Conservation (phyloP, 2,329 filamentous ascomycete genomes). For the Paecilomyces niveus region DNA sequence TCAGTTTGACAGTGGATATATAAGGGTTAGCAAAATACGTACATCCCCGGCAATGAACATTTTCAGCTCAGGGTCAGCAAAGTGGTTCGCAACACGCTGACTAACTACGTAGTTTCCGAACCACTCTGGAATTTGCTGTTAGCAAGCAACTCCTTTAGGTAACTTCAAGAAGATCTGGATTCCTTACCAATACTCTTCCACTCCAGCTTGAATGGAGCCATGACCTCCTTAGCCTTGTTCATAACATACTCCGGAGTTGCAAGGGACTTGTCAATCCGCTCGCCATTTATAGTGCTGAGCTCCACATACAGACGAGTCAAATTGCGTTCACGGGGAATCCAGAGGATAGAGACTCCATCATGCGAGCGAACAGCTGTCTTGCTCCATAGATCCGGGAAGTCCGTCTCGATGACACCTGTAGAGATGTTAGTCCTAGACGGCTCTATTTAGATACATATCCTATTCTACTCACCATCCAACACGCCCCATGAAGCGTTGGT, state of each 20-base stretch:
- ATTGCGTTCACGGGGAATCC: conserved; percentile 65
- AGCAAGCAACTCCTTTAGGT: background rate
- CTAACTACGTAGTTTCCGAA: conserved; percentile 46
- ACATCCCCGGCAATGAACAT: conserved; percentile 47
- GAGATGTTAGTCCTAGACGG: background rate
- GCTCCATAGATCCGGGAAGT: conserved; percentile 70
- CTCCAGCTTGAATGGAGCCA: conserved; percentile 38
- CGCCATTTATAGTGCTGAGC: conserved; percentile 18
- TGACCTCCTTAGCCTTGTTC: conserved; percentile 39
- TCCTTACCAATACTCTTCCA: conserved; percentile 35
- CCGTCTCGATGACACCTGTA: conserved; percentile 49
- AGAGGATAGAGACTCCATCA: conserved; percentile 61
- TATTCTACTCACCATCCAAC: conserved; percentile 53
- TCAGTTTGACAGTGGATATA: background rate
- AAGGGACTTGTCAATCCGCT: conserved; percentile 22
- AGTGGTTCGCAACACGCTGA: conserved; percentile 41
- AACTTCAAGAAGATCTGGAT: background rate
- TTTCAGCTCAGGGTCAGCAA: conserved; percentile 33
- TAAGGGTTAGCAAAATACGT: conserved; percentile 3
- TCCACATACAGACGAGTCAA: conserved; percentile 58
- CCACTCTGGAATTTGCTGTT: conserved; percentile 31
- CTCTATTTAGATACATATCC: background rate
- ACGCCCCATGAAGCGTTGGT: conserved; percentile 63
- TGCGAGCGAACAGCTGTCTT: conserved; percentile 65
- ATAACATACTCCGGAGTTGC: conserved; percentile 62